Evolutionary conservation across 129 eudicot species (phyloP), one percentile per base, ranked within the genome.

Genomic region (Lonicera japonica): DNA sequence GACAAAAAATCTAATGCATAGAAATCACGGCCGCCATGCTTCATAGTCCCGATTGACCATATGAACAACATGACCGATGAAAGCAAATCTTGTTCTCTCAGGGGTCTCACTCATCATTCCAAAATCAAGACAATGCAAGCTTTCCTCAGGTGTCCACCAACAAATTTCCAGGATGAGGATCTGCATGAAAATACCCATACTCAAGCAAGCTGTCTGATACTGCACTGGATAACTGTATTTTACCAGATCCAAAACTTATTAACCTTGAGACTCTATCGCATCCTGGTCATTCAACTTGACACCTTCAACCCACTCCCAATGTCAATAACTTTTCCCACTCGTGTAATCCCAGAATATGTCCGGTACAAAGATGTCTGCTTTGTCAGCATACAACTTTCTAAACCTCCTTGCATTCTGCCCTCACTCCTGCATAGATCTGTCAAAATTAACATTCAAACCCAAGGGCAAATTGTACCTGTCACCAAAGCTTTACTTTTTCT

Each of bases 21-120:
- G 72, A 87, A 92, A 78, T 87, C 96, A 62, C 87, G 95, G 60
- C n/a, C n/a, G 98, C 96, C 98, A 92, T 92, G 98, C 98, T 82
- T 92, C 98, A 59, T 92, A 87, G 74, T 92, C 98, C 50, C 98
- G 84, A 78, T 92, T 92, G 29, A 92, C 98, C 95, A 92, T 79
- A 77, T 92, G 98, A 51, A 92, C 98, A 68, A 92, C 98, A 70
- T 92, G 98, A 69, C 98, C 98, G 56, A 92, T 92, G 47, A 92
- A 87, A n/a, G 98, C 98, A 61, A 69, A 80, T 52, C 98, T 78
- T 56, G 98, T 96, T 55, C 80, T 77, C 77, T 92, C 96, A 22
- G 98, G 98, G 29, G 98, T 92, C 67, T 92, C 98, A 47, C 96
- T 85, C 96, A 92, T 92, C 98, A 87, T 92, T 41, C 98, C 98